Base-by-base conservation (phyloP, 306 rosid genomes). In the Fagus crenata region DNA sequence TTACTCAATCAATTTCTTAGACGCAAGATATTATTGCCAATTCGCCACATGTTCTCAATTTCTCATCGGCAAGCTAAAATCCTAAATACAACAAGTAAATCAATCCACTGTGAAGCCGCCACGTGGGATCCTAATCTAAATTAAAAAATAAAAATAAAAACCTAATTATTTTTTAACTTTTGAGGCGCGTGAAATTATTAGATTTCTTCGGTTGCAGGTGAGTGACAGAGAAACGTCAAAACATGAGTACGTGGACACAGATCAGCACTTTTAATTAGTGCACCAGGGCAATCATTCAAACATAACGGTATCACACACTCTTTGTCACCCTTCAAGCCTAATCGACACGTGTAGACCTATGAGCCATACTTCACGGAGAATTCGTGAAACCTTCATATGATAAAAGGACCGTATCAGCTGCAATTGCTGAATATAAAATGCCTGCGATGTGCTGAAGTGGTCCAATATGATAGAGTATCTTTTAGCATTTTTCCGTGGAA, bases 211-310 rank as follows among this genome's bases (percentile, higher is more conserved):
- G 28, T 2, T 36, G 8, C 76, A 43, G 28, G 64, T 39, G 42
- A n/a, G 13, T n/a, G 18, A 68, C 28, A 7, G 22, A 63, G n/a
- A 78, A 32, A 68, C 81, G 71, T 31, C 73, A 73, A 59, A 69
- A 36, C 4, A 35, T 4, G 77, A 59, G 42, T 75, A 75, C 84
- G 82, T 81, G 85, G 84, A 83, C 41, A 46, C 87, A 59, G 64
- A 61, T 81, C 71, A 55, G 84, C 83, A 43, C 63, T 4, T 37
- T 49, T 4, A 5, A 37, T 22, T 49, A 35, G 28, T 36, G 46
- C 4, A 28, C 13, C 17, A 22, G 76, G 3, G 39, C 37, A 70
- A 43, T 7, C 18, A 32, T 7, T 17, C 69, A 77, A 51, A 2
- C 12, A 15, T 35, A 5, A 0, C 14, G 4, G 18, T 17, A 15